These are phyloP conservation scores for Phytophthora lateralis DNA, from an alignment of 352 stramenopile species.

Conservation along the genomic window DNA sequence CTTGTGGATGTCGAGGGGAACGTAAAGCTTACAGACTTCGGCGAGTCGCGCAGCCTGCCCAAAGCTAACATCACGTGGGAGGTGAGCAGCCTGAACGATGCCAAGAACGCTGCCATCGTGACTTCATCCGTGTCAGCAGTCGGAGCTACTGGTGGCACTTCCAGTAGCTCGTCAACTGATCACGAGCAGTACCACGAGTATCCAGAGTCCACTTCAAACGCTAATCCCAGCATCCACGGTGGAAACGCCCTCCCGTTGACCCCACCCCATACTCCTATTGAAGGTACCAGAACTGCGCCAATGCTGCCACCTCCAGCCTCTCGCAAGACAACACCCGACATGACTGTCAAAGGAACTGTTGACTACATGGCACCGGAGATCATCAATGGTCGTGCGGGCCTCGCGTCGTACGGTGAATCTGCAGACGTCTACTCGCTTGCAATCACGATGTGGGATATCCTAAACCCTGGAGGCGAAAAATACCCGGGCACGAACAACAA, in stretches of 20 bases:
- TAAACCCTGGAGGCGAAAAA: slow-evolving; percentile 54
- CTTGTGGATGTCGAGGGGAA: slow-evolving; percentile 46
- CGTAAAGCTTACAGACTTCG: slow-evolving; percentile 62
- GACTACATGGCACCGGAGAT: slow-evolving; percentile 83
- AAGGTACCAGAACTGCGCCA: slow-evolving; percentile 7
- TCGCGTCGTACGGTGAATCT: slow-evolving; percentile 59
- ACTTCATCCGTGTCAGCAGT: slow-evolving; percentile 14
- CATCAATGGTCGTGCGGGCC: slow-evolving; percentile 58
- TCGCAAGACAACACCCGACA: slow-evolving; percentile 45
- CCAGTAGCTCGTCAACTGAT: slow-evolving; percentile 31
- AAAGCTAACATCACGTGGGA: slow-evolving; percentile 47
- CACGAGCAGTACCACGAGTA: slow-evolving; percentile 40
- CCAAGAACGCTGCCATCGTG: slow-evolving; percentile 15
- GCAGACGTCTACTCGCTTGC: slow-evolving; percentile 74
- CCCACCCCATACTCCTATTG: slow-evolving; percentile 13
- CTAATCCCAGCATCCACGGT: slow-evolving; percentile 3
- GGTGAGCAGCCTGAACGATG: slow-evolving; percentile 35
- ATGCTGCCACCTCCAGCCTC: slow-evolving; percentile 21
- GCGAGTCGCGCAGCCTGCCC: slow-evolving; percentile 51
- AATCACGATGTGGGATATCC: slow-evolving; percentile 79
- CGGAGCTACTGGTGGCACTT: slow-evolving; percentile 13
- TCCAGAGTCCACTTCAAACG: slow-evolving; percentile 25
- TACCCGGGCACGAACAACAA: slow-evolving; percentile 56
- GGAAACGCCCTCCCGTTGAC: slow-evolving; percentile 15
- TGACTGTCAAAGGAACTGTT: slow-evolving; percentile 70